Percentiles rank a stretch among this genome's conserved stretches.
phyloP scores from a whole-genome alignment of 345 rosid species.

The Acer yangbiense region DNA sequence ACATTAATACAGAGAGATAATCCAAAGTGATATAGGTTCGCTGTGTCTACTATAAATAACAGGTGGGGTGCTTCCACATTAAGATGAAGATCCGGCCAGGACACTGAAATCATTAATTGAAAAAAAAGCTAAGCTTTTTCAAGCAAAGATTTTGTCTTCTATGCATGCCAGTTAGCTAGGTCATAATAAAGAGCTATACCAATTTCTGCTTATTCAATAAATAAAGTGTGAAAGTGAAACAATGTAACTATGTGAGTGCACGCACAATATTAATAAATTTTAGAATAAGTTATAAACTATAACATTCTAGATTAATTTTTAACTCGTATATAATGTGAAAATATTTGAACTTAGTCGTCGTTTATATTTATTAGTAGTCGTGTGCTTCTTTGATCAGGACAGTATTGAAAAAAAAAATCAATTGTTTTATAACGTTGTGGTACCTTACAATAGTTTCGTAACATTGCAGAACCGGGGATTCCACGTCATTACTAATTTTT shows the following conservation, averaged over 20 bases:
- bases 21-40: no score
- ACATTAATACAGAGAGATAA: not conserved
- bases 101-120: conserved; percentile 10
- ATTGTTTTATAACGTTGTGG: no score
- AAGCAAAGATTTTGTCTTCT: not conserved
- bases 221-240: not conserved
- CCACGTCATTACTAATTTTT: no score
- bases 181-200: not conserved
- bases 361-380: no score
- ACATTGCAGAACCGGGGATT: no score
- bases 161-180: not conserved
- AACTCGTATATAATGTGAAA: no score
- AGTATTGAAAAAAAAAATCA: no score
- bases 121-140: not conserved
- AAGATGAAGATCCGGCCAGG: not conserved
- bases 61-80: conserved; percentile 3
- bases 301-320: no score
- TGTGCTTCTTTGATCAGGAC: no score
- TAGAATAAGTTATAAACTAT: not conserved
- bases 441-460: no score
- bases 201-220: not conserved
- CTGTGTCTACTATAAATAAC: not conserved
- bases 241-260: no score
- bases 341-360: not conserved
- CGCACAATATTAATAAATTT: not conserved